phyloP scores from a whole-genome alignment of 768 basidiomycete genomes.

The Megacollybia marginata region DNA sequence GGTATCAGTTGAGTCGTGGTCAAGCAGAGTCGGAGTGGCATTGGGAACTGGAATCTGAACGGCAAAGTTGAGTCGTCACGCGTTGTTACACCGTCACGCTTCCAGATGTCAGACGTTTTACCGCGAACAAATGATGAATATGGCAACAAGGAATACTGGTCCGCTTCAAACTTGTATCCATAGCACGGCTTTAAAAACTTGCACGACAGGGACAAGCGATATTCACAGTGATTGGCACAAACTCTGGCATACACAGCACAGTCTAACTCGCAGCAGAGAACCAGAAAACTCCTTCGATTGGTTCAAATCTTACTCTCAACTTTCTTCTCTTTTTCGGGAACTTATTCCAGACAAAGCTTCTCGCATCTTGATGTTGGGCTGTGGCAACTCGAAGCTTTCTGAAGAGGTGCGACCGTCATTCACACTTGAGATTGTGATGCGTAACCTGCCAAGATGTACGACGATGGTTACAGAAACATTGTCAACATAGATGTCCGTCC shows the following conservation, averaged over 20 bases:
- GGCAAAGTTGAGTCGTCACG: no score
- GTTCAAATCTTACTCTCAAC: constrained; percentile 78
- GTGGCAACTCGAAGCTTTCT: constrained; percentile 77
- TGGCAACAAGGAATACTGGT: constrained; percentile 66
- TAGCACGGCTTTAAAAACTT: background rate
- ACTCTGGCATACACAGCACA: background rate
- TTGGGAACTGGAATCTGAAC: no score
- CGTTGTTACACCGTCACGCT: no score
- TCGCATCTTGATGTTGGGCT: constrained; percentile 73
- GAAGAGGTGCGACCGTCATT: constrained; percentile 48
- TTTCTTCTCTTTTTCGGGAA: constrained; percentile 52
- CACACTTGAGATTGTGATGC: background rate
- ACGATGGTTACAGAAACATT: constrained; percentile 77
- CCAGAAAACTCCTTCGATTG: constrained; percentile 67
- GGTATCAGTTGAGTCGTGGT: no score
- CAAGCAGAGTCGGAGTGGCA: no score
- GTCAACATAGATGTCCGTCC: constrained; percentile 66
- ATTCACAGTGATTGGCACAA: constrained; percentile 43
- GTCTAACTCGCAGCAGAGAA: constrained; percentile 35
- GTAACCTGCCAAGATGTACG: constrained; percentile 65
- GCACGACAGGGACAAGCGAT: constrained; percentile 55
- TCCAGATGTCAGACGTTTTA: constrained; percentile 18
- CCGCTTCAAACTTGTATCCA: constrained; percentile 11
- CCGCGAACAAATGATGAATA: constrained; percentile 67
- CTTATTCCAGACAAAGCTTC: constrained; percentile 56